phyloP scores from a whole-genome alignment of 2,329 filamentous ascomycete species.

The Calycina marina region DNA sequence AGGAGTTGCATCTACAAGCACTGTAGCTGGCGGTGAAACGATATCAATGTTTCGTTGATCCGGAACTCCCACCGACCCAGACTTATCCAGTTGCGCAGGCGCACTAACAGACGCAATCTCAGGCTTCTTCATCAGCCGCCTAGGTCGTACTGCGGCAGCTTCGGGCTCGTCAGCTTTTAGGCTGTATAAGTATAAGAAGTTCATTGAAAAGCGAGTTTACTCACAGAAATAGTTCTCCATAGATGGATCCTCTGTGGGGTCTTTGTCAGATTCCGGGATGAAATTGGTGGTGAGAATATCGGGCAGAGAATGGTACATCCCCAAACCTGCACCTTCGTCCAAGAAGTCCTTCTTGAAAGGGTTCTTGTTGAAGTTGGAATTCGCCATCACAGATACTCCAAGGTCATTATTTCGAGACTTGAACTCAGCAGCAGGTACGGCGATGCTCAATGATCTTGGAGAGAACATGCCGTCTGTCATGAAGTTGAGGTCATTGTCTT shows the following conservation, averaged over 20 bases:
- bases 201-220: no score
- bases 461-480: slow-evolving; percentile 20
- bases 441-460: slow-evolving; percentile 20
- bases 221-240: no score
- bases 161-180: no score
- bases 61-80: no score
- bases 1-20: no score
- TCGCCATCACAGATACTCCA: slow-evolving; percentile 1
- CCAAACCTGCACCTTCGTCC: slow-evolving; percentile 7
- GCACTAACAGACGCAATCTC: no score
- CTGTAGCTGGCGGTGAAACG: slow-evolving; percentile 10
- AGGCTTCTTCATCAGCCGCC: no score
- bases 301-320: slow-evolving; percentile 15
- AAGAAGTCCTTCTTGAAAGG: slow-evolving; percentile 8
- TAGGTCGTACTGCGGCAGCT: no score
- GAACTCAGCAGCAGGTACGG: slow-evolving; percentile 14
- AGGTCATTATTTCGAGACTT: slow-evolving; percentile 11
- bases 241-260: slow-evolving; percentile 3
- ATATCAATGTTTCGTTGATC: slow-evolving; percentile 19
- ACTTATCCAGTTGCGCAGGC: no score
- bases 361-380: slow-evolving; percentile 11
- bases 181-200: no score
- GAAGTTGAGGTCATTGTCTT: slow-evolving; percentile 27
- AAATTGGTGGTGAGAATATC: slow-evolving; percentile 15
- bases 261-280: slow-evolving; percentile 8